Evolutionary conservation across 306 rosid species (phyloP).

Genomic region (Malus orientalis): DNA sequence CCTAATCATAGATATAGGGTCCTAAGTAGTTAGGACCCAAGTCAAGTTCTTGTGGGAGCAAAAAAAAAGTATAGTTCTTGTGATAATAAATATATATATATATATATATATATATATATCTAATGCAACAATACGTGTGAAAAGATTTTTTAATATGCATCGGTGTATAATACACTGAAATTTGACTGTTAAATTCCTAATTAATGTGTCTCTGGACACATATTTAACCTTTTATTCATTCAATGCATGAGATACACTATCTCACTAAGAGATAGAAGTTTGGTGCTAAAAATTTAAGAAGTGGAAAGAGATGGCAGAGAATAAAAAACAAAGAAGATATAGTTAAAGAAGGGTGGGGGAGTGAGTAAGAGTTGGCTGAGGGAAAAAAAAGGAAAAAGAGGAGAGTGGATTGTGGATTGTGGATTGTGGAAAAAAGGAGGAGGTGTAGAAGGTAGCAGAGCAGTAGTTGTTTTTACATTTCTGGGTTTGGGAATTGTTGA

Average conservation of each 20-base stretch:
- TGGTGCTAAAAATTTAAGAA: neutral
- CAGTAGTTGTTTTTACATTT: constrained; percentile 16
- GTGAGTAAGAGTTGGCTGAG: constrained; percentile 1
- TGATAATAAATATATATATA: too few species aligned
- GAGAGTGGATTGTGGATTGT: neutral
- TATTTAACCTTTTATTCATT: neutral
- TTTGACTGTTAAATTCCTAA: too few species aligned
- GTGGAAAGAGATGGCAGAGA: neutral
- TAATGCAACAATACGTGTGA: too few species aligned
- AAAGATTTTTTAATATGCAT: too few species aligned
- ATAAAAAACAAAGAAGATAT: constrained; percentile 5
- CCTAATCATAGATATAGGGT: too few species aligned
- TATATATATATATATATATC: too few species aligned
- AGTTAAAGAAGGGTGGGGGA: constrained; percentile 17
- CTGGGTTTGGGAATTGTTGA: constrained; percentile 32
- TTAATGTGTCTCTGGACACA: too few species aligned
- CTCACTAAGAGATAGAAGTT: neutral
- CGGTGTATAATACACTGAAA: fast-evolving
- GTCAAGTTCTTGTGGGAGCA: too few species aligned
- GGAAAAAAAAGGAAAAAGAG: constrained; percentile 17
- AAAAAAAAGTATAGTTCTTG: too few species aligned
- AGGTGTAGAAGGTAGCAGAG: constrained; percentile 15
- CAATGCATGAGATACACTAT: neutral
- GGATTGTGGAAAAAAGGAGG: neutral
- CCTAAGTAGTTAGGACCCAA: too few species aligned